Evolutionary conservation across 129 eudicot species (phyloP).

Genomic region (Centrapalus pauciflorus): DNA sequence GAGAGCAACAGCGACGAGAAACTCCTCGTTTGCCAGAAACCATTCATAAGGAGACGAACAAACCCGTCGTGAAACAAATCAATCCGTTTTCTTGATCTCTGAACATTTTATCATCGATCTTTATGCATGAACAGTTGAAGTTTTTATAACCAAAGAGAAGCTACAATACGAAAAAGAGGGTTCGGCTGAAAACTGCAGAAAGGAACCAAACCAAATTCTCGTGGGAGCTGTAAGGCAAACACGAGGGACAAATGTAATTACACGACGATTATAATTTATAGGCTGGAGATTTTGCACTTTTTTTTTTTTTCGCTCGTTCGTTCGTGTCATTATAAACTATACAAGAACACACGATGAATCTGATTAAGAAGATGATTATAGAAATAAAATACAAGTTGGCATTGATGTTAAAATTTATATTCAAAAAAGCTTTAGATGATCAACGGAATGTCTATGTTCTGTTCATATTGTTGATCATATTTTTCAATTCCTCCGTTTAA

Average conservation of each 20-base stretch:
- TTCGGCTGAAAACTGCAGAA: slow-evolving; percentile 17
- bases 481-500: too few relatives aligned
- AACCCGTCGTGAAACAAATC: slow-evolving; percentile 24
- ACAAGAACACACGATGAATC: slow-evolving; percentile 16
- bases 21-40: slow-evolving; percentile 93
- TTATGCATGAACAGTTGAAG: background rate
- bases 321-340: slow-evolving; percentile 22
- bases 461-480: slow-evolving; percentile 1
- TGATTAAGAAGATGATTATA: slow-evolving; percentile 3
- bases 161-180: slow-evolving; percentile 16
- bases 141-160: background rate
- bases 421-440: slow-evolving; percentile 15
- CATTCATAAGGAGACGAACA: slow-evolving; percentile 63
- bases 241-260: slow-evolving; percentile 35
- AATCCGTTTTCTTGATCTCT: background rate
- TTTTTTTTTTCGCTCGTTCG: background rate
- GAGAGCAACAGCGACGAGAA: slow-evolving; percentile 85
- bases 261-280: slow-evolving; percentile 24
- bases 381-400: slow-evolving; percentile 29
- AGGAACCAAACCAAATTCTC: slow-evolving; percentile 16
- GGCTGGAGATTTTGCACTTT: slow-evolving; percentile 14
- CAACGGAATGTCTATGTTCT: background rate
- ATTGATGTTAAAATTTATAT: slow-evolving; percentile 8
- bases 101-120: background rate
- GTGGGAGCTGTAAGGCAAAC: slow-evolving; percentile 33